Percentiles rank a stretch among this genome's conserved stretches.
Conservation (phyloP, 768 basidiomycete genomes). For the Nevesoporus exiguus region DNA sequence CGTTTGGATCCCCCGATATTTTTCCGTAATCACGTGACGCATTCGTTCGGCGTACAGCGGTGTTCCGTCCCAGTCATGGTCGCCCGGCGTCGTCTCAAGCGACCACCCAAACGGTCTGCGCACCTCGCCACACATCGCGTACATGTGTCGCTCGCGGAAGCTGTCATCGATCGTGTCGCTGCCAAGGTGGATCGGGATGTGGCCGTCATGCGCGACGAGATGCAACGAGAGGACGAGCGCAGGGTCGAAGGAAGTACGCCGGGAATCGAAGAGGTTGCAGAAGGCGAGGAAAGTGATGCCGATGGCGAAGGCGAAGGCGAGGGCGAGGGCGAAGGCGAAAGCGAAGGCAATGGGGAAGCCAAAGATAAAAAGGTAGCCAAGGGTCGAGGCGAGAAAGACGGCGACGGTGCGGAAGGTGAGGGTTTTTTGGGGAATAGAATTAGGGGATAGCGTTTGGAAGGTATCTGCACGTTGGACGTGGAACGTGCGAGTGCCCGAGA, state of each 20-base stretch:
- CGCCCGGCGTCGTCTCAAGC: constrained; percentile 85
- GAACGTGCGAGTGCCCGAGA: not conserved
- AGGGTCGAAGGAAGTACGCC: constrained; percentile 13
- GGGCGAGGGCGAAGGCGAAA: constrained; percentile 19
- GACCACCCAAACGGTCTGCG: constrained; percentile 76
- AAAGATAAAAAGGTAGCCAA: constrained; percentile 10
- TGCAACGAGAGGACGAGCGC: constrained; percentile 61
- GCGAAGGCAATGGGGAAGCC: constrained; percentile 6
- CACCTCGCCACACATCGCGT: constrained; percentile 79
- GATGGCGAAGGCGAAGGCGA: constrained; percentile 25
- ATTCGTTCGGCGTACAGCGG: constrained; percentile 47
- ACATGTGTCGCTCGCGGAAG: constrained; percentile 82
- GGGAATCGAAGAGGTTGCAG: constrained; percentile 23
- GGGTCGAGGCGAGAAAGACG: constrained; percentile 19
- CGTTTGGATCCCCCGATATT: not conserved
- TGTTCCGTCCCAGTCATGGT: constrained; percentile 98
- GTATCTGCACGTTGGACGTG: not conserved
- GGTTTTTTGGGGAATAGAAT: constrained; percentile 29
- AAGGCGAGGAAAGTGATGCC: constrained; percentile 26
- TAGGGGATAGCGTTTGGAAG: constrained; percentile 8
- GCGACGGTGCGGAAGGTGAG: constrained; percentile 32
- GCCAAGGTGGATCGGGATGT: constrained; percentile 84
- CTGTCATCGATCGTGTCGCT: constrained; percentile 83
- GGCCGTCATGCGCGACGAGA: constrained; percentile 73
- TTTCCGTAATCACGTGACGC: not conserved